Evolutionary conservation across 352 stramenopile genomes (phyloP), one percentile per base, ranked within the genome.

Genomic region (Phytophthora rubi): DNA sequence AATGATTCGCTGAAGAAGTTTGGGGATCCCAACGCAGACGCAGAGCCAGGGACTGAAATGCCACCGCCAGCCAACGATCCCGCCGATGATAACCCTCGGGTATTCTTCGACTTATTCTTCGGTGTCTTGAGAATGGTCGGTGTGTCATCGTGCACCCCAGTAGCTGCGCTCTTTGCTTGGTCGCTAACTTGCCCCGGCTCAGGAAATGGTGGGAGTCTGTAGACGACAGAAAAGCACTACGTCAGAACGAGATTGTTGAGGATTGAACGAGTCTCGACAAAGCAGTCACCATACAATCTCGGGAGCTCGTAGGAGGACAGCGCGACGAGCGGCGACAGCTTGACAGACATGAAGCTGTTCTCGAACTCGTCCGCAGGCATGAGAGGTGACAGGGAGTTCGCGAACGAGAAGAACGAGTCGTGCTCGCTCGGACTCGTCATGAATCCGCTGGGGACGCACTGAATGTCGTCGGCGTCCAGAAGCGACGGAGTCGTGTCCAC

Each of bases 381-480:
- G 13, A 94, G 71, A n/a, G 86, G 85, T 5, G 88, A 93, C 0
- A 96, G 76, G 28, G 85, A 85, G 53, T 91, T 90, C 0, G 78
- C 85, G 59, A 94, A 93, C 23, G 86, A 92, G 59, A 94, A 93
- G 61, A 94, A 91, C 37, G 82, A 89, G 65, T 92, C 88, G 37
- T 90, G 81, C 44, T 95, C 85, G 54, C 77, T 76, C 15, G 65
- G 75, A 47, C 64, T 78, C 5, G 71, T 67, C 21, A 65, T 51
- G 2, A 79, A 62, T 35, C 73, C 74, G 35, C 81, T 84, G 6
- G 73, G 85, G 4, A 66, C 76, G 60, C 75, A 86, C 42, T 79
- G 81, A 37, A 82, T 72, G 53, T 81, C 81, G 3, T 79, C 56
- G 2, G 32, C 32, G 4, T 72, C 60, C 5, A 76, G 62, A 12